Conservation (phyloP, 2,329 filamentous ascomycete species). For the Westerdykella sp. region DNA sequence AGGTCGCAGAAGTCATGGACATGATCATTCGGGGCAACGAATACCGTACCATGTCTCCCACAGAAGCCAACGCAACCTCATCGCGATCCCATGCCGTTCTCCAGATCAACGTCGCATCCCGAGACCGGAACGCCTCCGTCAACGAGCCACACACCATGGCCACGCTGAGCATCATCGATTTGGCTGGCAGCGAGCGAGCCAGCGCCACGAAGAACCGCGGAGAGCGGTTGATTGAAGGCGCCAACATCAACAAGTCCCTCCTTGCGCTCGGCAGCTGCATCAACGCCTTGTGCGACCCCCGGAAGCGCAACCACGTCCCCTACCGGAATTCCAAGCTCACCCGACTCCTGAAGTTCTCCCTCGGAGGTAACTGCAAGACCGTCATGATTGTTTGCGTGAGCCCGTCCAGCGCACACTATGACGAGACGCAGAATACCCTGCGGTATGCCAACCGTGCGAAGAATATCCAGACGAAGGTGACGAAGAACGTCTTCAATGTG, state of each 20-base stretch:
- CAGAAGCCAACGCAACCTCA: constrained; percentile 93
- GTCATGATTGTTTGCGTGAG: constrained; percentile 99
- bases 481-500: constrained; percentile 98
- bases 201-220: constrained; percentile 96
- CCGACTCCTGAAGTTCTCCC: constrained; percentile 88
- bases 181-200: constrained; percentile 91
- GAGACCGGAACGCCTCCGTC: constrained; percentile 84
- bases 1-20: constrained; percentile 87
- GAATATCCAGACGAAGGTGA: constrained; percentile 99
- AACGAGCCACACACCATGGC: constrained; percentile 98
- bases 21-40: constrained; percentile 97
- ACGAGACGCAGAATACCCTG: constrained; percentile 96
- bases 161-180: constrained; percentile 94
- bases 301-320: constrained; percentile 88
- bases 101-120: constrained; percentile 92
- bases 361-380: constrained; percentile 96
- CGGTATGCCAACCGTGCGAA: constrained; percentile 97
- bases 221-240: constrained; percentile 83
- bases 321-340: constrained; percentile 98
- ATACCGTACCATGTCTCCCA: constrained; percentile 90
- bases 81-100: constrained; percentile 95
- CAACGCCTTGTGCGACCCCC: constrained; percentile 90
- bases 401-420: constrained; percentile 91
- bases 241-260: constrained; percentile 98
- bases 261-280: constrained; percentile 94